phyloP scores from a whole-genome alignment of 1,139 yeast species.

The Saccharomyces hybrid region DNA sequence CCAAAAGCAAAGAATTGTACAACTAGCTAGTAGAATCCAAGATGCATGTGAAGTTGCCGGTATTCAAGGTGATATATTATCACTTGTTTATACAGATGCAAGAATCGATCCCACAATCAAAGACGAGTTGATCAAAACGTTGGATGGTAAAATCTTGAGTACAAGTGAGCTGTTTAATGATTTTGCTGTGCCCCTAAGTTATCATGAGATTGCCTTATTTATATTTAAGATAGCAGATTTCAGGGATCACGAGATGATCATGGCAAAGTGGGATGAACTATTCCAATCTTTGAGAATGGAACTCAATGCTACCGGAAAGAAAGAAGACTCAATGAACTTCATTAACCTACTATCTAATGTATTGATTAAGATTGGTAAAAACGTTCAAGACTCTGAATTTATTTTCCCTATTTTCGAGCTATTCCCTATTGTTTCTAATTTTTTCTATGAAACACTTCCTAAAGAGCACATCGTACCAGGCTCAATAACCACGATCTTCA shows the following conservation, averaged over 20 bases:
- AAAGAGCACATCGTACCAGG: slow-evolving; percentile 44
- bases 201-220: slow-evolving; percentile 70
- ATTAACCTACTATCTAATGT: slow-evolving; percentile 34
- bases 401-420: slow-evolving; percentile 76
- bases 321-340: slow-evolving; percentile 30
- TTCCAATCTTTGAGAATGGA: slow-evolving; percentile 38
- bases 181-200: slow-evolving; percentile 82
- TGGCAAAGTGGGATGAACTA: slow-evolving; percentile 63
- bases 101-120: slow-evolving; percentile 40
- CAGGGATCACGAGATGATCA: slow-evolving; percentile 63
- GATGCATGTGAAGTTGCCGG: slow-evolving; percentile 84
- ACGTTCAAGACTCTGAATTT: slow-evolving; percentile 50
- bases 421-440: slow-evolving; percentile 44
- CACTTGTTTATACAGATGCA: slow-evolving; percentile 51
- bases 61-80: slow-evolving; percentile 74
- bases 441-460: slow-evolving; percentile 32
- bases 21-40: slow-evolving; percentile 59
- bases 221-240: slow-evolving; percentile 80
- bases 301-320: slow-evolving; percentile 18
- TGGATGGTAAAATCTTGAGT: slow-evolving; percentile 59
- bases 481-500: slow-evolving; percentile 59
- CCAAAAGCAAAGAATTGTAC: slow-evolving; percentile 67
- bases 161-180: slow-evolving; percentile 78
- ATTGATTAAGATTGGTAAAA: slow-evolving; percentile 43
- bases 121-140: slow-evolving; percentile 43